Percentiles rank a stretch among this genome's conserved stretches.
These are phyloP conservation scores for Trametes pubescens DNA, from an alignment of 1,284 basidiomycete species.

Conservation along the genomic window DNA sequence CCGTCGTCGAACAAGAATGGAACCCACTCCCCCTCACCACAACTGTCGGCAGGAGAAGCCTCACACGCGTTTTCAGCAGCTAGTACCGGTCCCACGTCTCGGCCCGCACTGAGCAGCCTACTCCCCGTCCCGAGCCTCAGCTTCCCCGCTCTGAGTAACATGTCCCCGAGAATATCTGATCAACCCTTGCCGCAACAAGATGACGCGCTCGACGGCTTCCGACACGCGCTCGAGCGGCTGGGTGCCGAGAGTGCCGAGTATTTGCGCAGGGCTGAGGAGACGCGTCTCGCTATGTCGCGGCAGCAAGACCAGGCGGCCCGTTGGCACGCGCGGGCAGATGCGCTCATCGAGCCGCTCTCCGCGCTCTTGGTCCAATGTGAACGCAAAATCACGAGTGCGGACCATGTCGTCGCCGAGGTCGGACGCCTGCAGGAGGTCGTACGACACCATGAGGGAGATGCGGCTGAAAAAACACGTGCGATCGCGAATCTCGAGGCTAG, in stretches of 20 bases:
- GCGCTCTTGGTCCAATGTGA: conserved; percentile 11
- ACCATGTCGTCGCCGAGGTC: conserved; percentile 4
- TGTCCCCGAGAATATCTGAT: not conserved
- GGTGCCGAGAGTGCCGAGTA: conserved; percentile 14
- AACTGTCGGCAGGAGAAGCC: not conserved
- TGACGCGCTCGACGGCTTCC: conserved; percentile 12
- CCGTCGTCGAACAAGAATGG: conserved; percentile 1
- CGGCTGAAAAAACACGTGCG: not conserved
- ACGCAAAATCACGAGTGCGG: conserved; percentile 3
- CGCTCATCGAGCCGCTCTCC: conserved; percentile 7
- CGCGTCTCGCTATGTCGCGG: conserved; percentile 12
- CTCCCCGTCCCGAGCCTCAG: conserved; percentile 6
- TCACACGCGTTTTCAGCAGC: not conserved
- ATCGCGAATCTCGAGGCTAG: conserved; percentile 1
- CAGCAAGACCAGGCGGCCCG: conserved; percentile 22
- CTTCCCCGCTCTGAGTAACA: not conserved
- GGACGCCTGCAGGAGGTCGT: conserved; percentile 4
- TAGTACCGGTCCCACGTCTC: not conserved
- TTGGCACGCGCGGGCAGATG: conserved; percentile 21
- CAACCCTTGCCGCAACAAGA: not conserved
- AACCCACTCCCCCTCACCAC: not conserved
- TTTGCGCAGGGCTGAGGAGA: conserved; percentile 10
- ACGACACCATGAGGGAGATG: conserved; percentile 7
- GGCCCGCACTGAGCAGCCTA: not conserved
- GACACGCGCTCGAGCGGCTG: conserved; percentile 15